A percentile compares a stretch with the other conserved stretches of the same genome.
These are phyloP conservation scores for Citrus cavaleriei DNA, from an alignment of 345 rosid genomes.

Conservation along the genomic window DNA sequence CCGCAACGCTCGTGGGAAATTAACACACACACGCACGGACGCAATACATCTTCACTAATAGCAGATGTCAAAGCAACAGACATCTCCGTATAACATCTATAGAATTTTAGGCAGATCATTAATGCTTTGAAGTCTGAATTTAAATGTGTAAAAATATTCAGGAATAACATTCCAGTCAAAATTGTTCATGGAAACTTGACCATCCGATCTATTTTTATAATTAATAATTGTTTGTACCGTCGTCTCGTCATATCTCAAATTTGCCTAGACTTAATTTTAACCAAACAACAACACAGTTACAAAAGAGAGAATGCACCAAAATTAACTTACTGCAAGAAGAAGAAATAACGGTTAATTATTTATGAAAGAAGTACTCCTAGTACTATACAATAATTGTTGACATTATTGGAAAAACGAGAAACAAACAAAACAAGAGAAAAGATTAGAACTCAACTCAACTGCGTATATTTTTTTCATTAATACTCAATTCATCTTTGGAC, in stretches of 20 bases:
- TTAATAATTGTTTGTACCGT: too few species aligned
- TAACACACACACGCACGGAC: background rate
- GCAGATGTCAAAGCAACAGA: slow-evolving; percentile 23
- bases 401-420: background rate
- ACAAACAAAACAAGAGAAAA: background rate
- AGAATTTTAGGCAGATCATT: background rate
- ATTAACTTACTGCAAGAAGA: too few species aligned
- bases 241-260: background rate
- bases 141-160: background rate
- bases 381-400: background rate
- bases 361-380: too few species aligned
- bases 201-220: background rate
- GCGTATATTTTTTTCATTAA: background rate
- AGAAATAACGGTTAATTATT: background rate
- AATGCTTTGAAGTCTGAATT: slow-evolving; percentile 4
- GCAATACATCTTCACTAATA: background rate
- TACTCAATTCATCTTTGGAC: background rate
- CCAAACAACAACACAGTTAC: background rate
- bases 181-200: background rate
- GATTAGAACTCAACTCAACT: background rate
- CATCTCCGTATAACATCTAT: slow-evolving; percentile 20
- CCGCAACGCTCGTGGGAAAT: slow-evolving; percentile 1
- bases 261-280: background rate
- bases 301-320: background rate
- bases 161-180: background rate